phyloP scores from a whole-genome alignment of 2,329 filamentous ascomycete genomes.

The Alternaria metachromatica region DNA sequence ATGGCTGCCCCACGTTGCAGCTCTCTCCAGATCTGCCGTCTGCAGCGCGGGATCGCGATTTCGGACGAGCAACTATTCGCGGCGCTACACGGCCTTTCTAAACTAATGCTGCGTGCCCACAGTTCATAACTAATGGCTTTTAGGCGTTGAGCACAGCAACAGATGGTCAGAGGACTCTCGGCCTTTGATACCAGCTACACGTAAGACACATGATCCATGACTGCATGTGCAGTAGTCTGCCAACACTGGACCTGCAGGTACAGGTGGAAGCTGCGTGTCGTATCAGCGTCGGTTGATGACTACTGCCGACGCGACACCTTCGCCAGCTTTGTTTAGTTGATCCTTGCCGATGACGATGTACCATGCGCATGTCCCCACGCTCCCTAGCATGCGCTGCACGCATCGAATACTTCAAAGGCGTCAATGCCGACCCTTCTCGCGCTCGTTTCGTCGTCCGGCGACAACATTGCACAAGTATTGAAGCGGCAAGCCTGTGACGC shows the following conservation, averaged over 20 bases:
- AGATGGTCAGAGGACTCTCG: not conserved
- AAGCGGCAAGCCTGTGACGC: constrained; percentile 15
- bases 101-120: not conserved
- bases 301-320: constrained; percentile 13
- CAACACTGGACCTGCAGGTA: constrained; percentile 22
- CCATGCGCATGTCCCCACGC: constrained; percentile 16
- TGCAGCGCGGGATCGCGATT: constrained; percentile 6
- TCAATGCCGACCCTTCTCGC: not conserved
- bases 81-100: not conserved
- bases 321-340: constrained; percentile 24
- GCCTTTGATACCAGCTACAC: not conserved
- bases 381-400: constrained; percentile 9
- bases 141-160: not conserved
- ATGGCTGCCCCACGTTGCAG: constrained; percentile 20
- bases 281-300: constrained; percentile 1
- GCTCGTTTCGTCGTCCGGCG: not conserved
- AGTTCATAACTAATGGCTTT: not conserved
- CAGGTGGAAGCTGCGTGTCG: constrained; percentile 2
- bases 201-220: constrained; percentile 1
- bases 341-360: constrained; percentile 21
- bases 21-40: constrained; percentile 5
- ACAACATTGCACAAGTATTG: not conserved
- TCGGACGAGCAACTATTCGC: not conserved
- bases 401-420: not conserved
- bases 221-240: constrained; percentile 11